Evolutionary conservation across 495 filamentous ascomycete species (phyloP).

Genomic region (Hypoxylon cercidicola): DNA sequence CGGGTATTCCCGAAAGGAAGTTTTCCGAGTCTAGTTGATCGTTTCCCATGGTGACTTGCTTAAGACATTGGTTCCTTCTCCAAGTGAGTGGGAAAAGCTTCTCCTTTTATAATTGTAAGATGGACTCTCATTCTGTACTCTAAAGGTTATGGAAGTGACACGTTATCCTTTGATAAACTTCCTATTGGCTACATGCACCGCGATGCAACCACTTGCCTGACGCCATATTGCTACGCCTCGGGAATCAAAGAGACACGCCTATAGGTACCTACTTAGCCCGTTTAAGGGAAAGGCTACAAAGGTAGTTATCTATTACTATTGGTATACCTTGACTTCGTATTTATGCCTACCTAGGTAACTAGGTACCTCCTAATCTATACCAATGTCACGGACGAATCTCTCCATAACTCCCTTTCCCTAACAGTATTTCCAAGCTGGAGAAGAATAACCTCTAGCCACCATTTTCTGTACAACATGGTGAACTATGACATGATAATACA

Average conservation of each 20-base stretch:
- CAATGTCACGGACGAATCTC: no score
- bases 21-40: not conserved
- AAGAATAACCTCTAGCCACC: no score
- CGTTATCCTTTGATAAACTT: constrained; percentile 1
- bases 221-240: constrained; percentile 13
- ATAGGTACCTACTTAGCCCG: no score
- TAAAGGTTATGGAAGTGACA: not conserved
- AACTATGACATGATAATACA: constrained; percentile 9
- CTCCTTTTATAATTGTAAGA: not conserved
- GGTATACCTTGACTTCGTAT: no score
- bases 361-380: no score
- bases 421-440: no score
- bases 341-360: no score
- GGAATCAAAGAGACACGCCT: constrained; percentile 1
- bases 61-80: not conserved
- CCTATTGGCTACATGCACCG: constrained; percentile 12
- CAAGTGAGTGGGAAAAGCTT: not conserved
- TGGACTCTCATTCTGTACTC: not conserved
- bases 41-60: constrained; percentile 8
- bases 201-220: constrained; percentile 10
- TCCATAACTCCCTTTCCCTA: no score
- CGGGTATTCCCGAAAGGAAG: not conserved
- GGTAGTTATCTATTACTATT: no score
- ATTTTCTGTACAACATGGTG: constrained; percentile 1
- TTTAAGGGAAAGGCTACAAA: no score